Evolutionary conservation across 2,329 filamentous ascomycete genomes (phyloP), one percentile per base, ranked within the genome.

Genomic region (Aspergillus arachidicola): DNA sequence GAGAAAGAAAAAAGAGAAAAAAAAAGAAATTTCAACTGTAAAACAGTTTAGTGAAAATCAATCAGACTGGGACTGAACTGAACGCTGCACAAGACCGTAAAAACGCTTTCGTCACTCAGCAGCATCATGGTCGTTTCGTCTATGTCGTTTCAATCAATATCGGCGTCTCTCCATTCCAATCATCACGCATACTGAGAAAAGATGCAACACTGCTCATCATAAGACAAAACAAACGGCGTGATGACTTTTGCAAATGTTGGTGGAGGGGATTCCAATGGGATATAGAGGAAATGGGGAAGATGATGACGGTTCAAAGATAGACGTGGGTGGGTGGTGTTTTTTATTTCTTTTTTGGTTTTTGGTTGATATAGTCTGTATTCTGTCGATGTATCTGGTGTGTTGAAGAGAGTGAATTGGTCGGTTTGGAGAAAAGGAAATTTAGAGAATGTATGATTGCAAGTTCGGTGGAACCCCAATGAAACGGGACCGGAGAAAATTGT

Each of bases 61-160:
- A 46, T 51, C 26, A 54, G 43, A 64, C 60, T 60, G 38, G 60
- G 61, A 62, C 43, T 60, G 55, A 63, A 62, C 43, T 58, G 55
- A 57, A 63, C 60, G 63, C 63, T 65, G 66, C 60, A 66, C 16
- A 63, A 51, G 50, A 46, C 60, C 58, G 60, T 36, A 16, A 61
- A 62, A 63, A 51, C 45, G 57, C 63, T 61, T 60, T 61, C 60
- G 59, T 63, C 65, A 48, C 59, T 58, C 53, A 60, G 62, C 64
- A 68, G 62, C 61, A 60, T 66, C 58, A 60, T 64, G 45, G 59
- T 65, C 67, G 63, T 64, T 61, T 68, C 67, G 65, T 69, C 66
- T 67, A 68, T 65, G 63, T 69, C 66, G 57, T 69, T 59, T 68
- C 66, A 68, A 62, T 69, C 66, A 69, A 65, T 69, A 66, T 57